These are phyloP conservation scores for Penicillium nucicola DNA, from an alignment of 495 filamentous ascomycete genomes.

Conservation along the genomic window DNA sequence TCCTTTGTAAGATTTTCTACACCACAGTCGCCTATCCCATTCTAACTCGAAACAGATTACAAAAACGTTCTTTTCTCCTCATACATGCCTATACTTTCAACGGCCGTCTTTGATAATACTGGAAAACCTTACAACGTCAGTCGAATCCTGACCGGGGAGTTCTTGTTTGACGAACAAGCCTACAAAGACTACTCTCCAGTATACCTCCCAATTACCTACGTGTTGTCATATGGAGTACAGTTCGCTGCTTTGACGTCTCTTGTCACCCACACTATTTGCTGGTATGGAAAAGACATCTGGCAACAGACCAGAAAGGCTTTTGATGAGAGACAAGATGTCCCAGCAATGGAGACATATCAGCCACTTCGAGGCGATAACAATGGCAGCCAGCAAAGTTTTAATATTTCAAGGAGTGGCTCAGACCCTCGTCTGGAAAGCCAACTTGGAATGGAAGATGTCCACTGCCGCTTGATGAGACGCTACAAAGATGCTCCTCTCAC, in stretches of 20 bases:
- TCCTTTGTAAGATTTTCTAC: slow-evolving; percentile 40
- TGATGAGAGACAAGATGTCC: slow-evolving; percentile 19
- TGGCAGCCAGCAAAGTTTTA: slow-evolving; percentile 6
- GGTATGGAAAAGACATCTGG: slow-evolving; percentile 30
- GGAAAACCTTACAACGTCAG: slow-evolving; percentile 76
- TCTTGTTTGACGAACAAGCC: slow-evolving; percentile 67
- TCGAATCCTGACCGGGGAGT: slow-evolving; percentile 70
- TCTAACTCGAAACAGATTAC: slow-evolving; percentile 49
- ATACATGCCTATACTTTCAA: slow-evolving; percentile 75
- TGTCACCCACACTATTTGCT: slow-evolving; percentile 25
- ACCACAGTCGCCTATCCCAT: neutral
- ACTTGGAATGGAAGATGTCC: slow-evolving; percentile 51
- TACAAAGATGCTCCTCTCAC: slow-evolving; percentile 63
- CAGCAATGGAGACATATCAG: slow-evolving; percentile 21
- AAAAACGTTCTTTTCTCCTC: slow-evolving; percentile 71
- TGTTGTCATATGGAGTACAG: slow-evolving; percentile 75
- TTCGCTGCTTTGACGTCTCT: slow-evolving; percentile 73
- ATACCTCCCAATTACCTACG: slow-evolving; percentile 80
- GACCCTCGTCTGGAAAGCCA: slow-evolving; percentile 17
- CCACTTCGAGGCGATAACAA: slow-evolving; percentile 13
- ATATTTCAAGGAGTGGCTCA: slow-evolving; percentile 10
- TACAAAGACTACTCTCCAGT: slow-evolving; percentile 77
- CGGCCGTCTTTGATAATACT: slow-evolving; percentile 74
- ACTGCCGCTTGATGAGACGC: slow-evolving; percentile 56
- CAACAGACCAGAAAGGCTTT: slow-evolving; percentile 27